Conservation (phyloP, 768 basidiomycete genomes). For the Cystobasidium onofrii region DNA sequence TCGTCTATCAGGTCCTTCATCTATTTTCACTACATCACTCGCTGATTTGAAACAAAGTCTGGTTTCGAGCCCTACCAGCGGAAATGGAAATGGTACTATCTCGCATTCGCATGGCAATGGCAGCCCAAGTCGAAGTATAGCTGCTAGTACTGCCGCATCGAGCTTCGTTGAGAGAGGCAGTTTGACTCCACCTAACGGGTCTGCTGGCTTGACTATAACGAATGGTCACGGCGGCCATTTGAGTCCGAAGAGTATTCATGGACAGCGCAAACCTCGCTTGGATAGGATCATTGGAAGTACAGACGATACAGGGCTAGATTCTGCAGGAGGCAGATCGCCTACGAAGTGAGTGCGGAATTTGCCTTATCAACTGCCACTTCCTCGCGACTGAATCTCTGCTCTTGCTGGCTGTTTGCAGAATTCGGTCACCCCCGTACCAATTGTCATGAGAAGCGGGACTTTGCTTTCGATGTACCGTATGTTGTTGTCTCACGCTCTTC, state of each 20-base stretch:
- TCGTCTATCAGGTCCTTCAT: neutral
- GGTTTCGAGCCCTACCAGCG: neutral
- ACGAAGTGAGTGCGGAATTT: neutral
- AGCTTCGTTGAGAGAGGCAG: neutral
- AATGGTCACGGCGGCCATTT: neutral
- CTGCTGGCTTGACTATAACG: neutral
- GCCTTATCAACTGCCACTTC: no score
- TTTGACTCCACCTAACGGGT: conserved; percentile 1
- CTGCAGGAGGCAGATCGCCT: neutral
- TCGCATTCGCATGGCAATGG: neutral
- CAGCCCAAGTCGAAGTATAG: neutral
- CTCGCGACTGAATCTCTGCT: neutral
- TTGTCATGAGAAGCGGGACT: neutral
- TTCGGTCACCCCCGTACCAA: neutral
- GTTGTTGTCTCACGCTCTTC: neutral
- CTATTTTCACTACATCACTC: neutral
- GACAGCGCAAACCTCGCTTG: conserved; percentile 6
- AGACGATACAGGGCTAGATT: neutral
- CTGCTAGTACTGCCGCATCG: neutral
- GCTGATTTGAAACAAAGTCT: conserved; percentile 17
- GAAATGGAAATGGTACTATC: neutral
- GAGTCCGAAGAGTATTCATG: neutral
- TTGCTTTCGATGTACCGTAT: neutral
- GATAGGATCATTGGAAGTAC: conserved; percentile 10
- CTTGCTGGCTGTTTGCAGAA: neutral